These are phyloP conservation scores for Acanthamoeba royreba DNA, from an alignment of 208 protist genomes.

Conservation along the genomic window DNA sequence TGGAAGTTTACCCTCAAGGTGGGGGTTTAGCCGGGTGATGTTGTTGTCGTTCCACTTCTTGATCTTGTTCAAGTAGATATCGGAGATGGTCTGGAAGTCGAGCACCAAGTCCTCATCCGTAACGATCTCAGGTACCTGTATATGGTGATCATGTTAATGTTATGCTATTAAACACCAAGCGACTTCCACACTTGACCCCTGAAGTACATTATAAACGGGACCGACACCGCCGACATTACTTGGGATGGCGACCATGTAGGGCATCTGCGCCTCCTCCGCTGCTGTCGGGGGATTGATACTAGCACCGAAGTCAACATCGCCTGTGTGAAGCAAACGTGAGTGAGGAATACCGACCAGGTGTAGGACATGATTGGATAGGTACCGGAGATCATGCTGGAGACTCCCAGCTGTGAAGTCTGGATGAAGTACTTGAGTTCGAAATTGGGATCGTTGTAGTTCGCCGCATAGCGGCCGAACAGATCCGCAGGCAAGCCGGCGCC, in stretches of 20 bases:
- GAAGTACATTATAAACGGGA: background rate
- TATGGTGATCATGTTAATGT: background rate
- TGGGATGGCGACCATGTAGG: background rate
- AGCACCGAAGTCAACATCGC: background rate
- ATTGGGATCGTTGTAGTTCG: background rate
- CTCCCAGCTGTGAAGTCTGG: background rate
- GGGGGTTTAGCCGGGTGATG: background rate
- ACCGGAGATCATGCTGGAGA: background rate
- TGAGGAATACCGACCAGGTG: background rate
- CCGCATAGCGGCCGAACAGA: background rate
- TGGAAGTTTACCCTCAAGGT: background rate
- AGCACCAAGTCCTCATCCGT: background rate
- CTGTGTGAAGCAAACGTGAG: background rate
- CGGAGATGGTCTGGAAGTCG: background rate
- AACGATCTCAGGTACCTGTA: background rate
- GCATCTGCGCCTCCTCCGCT: background rate
- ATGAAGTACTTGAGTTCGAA: background rate
- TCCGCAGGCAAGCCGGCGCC: background rate
- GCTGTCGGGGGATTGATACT: background rate
- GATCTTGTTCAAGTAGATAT: constrained; percentile 40
- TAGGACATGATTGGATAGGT: background rate
- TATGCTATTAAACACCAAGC: background rate
- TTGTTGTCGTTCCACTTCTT: background rate
- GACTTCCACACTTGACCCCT: background rate
- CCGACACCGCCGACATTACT: background rate